A percentile compares a stretch with the other conserved stretches of the same genome.
Conservation (phyloP, 176 grass and related monocot species). For the barley (Hordeum vulgare) region DNA sequence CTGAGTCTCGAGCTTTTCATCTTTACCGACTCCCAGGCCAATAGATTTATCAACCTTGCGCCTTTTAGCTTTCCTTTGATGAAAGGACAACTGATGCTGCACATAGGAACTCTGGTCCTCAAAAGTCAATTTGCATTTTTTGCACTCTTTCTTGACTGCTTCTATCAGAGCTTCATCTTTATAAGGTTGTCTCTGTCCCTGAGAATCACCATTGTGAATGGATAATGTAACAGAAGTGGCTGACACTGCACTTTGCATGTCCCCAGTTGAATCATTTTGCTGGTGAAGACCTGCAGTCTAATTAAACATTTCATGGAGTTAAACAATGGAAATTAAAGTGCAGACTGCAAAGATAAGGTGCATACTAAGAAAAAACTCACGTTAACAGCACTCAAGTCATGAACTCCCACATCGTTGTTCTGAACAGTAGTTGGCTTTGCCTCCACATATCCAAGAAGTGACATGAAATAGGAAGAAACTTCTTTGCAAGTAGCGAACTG, state of each 20-base stretch:
- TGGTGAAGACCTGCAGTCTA: constrained; percentile 42
- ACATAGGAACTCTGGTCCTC: constrained; percentile 56
- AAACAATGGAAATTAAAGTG: background rate
- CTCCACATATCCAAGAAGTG: constrained; percentile 70
- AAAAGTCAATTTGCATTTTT: constrained; percentile 63
- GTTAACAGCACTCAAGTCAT: constrained; percentile 26
- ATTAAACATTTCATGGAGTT: constrained; percentile 20
- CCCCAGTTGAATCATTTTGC: constrained; percentile 35
- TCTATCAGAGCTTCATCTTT: constrained; percentile 34
- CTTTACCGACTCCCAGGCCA: constrained; percentile 33
- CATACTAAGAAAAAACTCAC: constrained; percentile 44
- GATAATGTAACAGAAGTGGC: constrained; percentile 21
- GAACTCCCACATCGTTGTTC: constrained; percentile 16
- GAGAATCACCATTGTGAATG: constrained; percentile 17
- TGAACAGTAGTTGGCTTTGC: constrained; percentile 25
- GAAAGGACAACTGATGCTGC: constrained; percentile 73
- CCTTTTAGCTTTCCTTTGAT: constrained; percentile 78
- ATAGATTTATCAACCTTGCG: constrained; percentile 38
- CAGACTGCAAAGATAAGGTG: background rate
- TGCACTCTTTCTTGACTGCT: constrained; percentile 34
- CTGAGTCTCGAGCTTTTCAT: constrained; percentile 54
- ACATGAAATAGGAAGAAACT: constrained; percentile 74
- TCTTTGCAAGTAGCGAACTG: constrained; percentile 90
- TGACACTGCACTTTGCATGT: constrained; percentile 26
- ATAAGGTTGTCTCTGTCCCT: constrained; percentile 25